Conservation (phyloP, 345 rosid species). For the Eucalyptus tenuipes region DNA sequence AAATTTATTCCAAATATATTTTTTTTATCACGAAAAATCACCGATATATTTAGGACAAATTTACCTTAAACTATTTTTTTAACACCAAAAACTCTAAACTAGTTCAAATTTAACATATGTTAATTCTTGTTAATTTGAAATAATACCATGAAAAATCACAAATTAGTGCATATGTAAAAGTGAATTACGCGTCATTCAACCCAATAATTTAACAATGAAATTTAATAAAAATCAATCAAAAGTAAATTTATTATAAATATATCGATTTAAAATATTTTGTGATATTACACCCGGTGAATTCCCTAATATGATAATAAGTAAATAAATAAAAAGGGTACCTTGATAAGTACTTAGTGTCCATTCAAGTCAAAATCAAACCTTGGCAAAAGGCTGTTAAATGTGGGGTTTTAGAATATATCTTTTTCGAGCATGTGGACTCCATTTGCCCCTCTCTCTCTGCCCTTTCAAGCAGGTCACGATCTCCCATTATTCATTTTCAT, state of each 20-base stretch:
- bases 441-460: not conserved
- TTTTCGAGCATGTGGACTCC: not conserved
- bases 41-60: fast-evolving
- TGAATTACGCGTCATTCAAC: fast-evolving
- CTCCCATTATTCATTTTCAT: not conserved
- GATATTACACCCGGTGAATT: not conserved
- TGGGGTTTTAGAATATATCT: not conserved
- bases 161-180: too few species aligned
- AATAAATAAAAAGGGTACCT: not conserved
- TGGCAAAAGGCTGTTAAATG: not conserved
- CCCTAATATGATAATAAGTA: not conserved
- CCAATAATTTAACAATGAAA: too few species aligned
- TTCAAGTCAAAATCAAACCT: not conserved
- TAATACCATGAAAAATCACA: fast-evolving
- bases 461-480: not conserved
- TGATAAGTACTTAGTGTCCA: not conserved
- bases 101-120: too few species aligned
- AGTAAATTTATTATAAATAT: too few species aligned
- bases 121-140: fast-evolving
- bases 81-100: fast-evolving
- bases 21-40: too few species aligned
- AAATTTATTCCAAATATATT: too few species aligned
- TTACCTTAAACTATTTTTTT: too few species aligned
- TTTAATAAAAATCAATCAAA: too few species aligned
- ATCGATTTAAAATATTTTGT: fast-evolving